Evolutionary conservation across 495 filamentous ascomycete species (phyloP), one percentile per base, ranked within the genome.

Genomic region (Corynascus novoguineensis): DNA sequence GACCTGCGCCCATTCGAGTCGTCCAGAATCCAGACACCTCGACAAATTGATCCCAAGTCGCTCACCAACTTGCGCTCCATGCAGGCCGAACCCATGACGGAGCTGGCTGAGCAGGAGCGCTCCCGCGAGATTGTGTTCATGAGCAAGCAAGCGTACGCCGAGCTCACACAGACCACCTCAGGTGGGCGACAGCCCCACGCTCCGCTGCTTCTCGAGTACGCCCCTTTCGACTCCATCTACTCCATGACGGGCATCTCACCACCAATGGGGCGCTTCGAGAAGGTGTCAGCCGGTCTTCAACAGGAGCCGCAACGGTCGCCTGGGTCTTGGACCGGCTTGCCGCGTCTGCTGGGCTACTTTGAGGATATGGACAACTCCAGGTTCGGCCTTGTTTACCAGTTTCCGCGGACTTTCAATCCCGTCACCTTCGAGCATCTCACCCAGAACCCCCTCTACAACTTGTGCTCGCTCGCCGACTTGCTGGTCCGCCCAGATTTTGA

Each of bases 361-460:
- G 82, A 92, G 65, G 90, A 96, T 67, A 81, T 88, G 62, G 78
- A 80, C 7, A 80, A 88, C 65, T 85, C 87, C 11, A 81, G 89
- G 9, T 86, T 89, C 67, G 90, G 88, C 22, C 78, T 96, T 45
- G 80, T 96, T 48, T 96, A 91, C 63, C 84, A 89, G 51, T 84
- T 95, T 64, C 91, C 91, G 0, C 75, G 81, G 8, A 81, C 73
- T 42, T 80, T 83, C 65, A 78, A 81, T 52, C 77, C 79, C 19
- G 72, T 86, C 21, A 78, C 83, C 34, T 81, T 84, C 45, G 76
- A 81, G 10, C 69, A 69, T 15, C 58, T 72, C 21, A 77, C 73
- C 7, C 73, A 75, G 45, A 73, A 77, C 38, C 73, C 80, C 21
- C 63, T 74, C 3, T 79, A 79, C 54, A 77, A 75, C 60, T 68